A percentile compares a stretch with the other conserved stretches of the same genome.
Conservation (phyloP, 768 basidiomycete genomes). For the Arthromyces matolae region DNA sequence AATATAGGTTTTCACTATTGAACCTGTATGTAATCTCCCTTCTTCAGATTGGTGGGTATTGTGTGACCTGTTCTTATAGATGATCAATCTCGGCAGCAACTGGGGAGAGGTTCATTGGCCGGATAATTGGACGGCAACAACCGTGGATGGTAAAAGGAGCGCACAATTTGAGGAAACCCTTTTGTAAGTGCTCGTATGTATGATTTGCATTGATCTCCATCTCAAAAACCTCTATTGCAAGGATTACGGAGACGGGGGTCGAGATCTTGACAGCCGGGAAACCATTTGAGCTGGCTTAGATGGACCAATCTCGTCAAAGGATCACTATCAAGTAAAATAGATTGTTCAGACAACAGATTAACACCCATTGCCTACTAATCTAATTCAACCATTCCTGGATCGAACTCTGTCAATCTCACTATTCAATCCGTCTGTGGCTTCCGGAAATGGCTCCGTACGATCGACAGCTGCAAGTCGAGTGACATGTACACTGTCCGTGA, state of each 20-base stretch:
- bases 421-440: conserved; percentile 67
- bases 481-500: conserved; percentile 63
- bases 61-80: conserved; percentile 41
- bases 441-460: conserved; percentile 51
- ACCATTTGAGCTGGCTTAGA: conserved; percentile 7
- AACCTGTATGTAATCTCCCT: conserved; percentile 51
- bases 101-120: conserved; percentile 85
- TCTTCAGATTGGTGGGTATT: not conserved
- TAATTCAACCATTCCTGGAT: conserved; percentile 19
- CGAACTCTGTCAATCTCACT: conserved; percentile 47
- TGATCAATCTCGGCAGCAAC: conserved; percentile 85
- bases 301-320: not conserved
- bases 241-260: conserved; percentile 87
- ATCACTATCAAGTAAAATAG: not conserved
- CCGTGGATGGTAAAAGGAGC: conserved; percentile 82
- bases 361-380: conserved; percentile 11
- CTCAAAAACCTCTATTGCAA: conserved; percentile 27
- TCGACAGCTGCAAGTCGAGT: conserved; percentile 59
- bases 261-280: conserved; percentile 72
- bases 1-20: conserved; percentile 65
- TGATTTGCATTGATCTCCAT: not conserved
- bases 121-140: conserved; percentile 96
- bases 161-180: conserved; percentile 99
- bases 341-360: not conserved
- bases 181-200: conserved; percentile 54